A percentile compares a stretch with the other conserved stretches of the same genome.
These are phyloP conservation scores for Marasmius tenuissimus DNA, from an alignment of 1,284 basidiomycete species.

Conservation along the genomic window DNA sequence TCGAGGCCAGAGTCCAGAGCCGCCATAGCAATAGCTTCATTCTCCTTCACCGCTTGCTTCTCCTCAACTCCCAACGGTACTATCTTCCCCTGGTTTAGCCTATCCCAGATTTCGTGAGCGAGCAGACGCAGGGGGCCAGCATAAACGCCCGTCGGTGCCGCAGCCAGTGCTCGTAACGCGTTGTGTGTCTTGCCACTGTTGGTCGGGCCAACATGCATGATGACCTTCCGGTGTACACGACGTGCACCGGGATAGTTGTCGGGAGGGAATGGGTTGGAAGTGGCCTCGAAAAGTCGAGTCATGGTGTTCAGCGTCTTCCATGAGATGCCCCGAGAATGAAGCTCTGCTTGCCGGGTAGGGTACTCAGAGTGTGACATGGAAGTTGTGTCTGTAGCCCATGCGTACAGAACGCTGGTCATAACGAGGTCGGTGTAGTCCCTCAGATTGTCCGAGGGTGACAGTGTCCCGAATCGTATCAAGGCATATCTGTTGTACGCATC, in stretches of 20 bases:
- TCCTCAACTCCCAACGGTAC: constrained; percentile 54
- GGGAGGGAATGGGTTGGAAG: constrained; percentile 25
- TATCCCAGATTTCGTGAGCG: constrained; percentile 94
- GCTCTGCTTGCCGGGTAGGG: neutral
- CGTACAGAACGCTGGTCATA: constrained; percentile 45
- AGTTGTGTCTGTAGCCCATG: constrained; percentile 44
- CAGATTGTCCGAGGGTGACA: constrained; percentile 12
- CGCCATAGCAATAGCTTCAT: constrained; percentile 29
- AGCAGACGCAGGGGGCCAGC: constrained; percentile 91
- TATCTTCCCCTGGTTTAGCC: constrained; percentile 90
- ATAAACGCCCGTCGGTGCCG: constrained; percentile 76
- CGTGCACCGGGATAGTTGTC: constrained; percentile 44
- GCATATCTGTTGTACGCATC: constrained; percentile 33
- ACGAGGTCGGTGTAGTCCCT: constrained; percentile 26
- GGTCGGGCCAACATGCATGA: constrained; percentile 96
- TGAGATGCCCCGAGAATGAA: neutral
- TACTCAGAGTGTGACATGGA: constrained; percentile 7
- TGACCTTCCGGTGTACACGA: constrained; percentile 68
- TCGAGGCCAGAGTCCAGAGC: constrained; percentile 31
- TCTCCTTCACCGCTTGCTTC: neutral
- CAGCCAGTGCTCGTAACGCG: constrained; percentile 86
- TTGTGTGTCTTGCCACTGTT: constrained; percentile 98
- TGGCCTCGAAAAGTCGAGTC: constrained; percentile 27
- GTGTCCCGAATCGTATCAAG: constrained; percentile 33
- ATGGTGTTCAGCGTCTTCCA: constrained; percentile 18